Base-by-base conservation (phyloP, 2,329 filamentous ascomycete genomes). In the Laburnicola sp. region DNA sequence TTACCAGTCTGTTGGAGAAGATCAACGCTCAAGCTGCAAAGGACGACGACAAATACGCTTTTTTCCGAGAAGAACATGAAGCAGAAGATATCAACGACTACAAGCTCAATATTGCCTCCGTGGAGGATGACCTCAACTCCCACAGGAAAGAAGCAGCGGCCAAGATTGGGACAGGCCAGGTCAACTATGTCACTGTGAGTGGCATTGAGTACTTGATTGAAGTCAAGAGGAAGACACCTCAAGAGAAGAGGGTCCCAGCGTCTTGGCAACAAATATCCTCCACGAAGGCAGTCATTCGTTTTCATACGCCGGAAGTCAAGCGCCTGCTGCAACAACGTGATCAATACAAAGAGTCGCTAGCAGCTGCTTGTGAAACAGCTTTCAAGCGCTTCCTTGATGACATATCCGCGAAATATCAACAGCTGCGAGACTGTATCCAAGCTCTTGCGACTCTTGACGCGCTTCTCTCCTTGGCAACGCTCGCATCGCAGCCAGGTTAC, bases 191-290 rank as follows among this genome's bases (percentile, higher is more conserved):
- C 25, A 94, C 90, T 0, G 89, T 94, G 6, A 83, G 91, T 1
- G 92, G 92, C 6, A 96, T 97, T 61, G 94, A 97, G 69, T 99
- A 91, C 68, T 83, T 99, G 21, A 89, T 99, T 63, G 94, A 97
- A 74, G 88, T 99, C 4, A 82, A 89, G 59, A 97, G 96, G 71
- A 80, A 81, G 1, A 64, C 68, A 25, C 58, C 60, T 0, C 84
- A 90, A 47, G 81, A 97, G 53, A 94, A 91, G 69, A 85, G 87
- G 50, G 91, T 99, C 0, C 94, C 94, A 0, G 93, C 94, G 3
- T 95, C 90, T 0, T 99, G 94, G 94, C 81, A 83, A 57, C 97
- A 99, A 74, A 89, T 97, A 64, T 95, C 88, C 50, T 92, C 93
- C 43, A 99, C 94, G 5, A 97, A 97, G 73, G 91, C 90, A 64